These are phyloP conservation scores for Phialocephala sp. DNA, from an alignment of 2,329 filamentous ascomycete species.

Conservation along the genomic window DNA sequence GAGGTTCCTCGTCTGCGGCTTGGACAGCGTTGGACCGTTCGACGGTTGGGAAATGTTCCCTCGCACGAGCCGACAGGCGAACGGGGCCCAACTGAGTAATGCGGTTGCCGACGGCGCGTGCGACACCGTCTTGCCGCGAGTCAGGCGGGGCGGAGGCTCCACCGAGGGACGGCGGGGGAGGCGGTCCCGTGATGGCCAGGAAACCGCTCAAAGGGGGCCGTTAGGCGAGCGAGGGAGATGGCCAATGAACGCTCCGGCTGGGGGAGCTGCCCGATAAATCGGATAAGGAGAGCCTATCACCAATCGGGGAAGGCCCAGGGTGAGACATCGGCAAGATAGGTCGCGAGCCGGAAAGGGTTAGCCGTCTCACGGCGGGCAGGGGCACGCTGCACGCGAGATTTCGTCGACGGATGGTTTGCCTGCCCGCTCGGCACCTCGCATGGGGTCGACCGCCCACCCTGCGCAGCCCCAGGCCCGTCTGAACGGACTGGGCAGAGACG, in stretches of 20 bases:
- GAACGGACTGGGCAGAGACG: not conserved
- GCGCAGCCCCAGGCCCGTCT: not conserved
- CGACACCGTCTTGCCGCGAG: not conserved
- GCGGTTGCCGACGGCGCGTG: not conserved
- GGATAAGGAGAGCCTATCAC: not conserved
- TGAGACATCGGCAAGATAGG: constrained; percentile 15
- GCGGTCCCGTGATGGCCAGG: no score
- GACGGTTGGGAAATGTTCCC: not conserved
- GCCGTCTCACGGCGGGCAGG: not conserved
- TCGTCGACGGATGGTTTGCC: not conserved
- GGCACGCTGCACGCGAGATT: not conserved
- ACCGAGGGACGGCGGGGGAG: no score
- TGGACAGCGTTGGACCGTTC: not conserved
- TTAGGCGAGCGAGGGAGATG: not conserved
- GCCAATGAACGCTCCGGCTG: not conserved
- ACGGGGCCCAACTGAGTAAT: constrained; percentile 6
- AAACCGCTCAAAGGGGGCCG: not conserved
- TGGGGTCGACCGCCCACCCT: not conserved
- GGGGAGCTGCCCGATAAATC: not conserved
- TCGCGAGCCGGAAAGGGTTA: not conserved
- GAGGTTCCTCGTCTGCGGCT: not conserved
- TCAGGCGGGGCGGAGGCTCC: not conserved
- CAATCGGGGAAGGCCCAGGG: not conserved
- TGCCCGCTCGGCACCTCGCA: not conserved
- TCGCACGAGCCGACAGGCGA: not conserved